Percentiles rank a stretch among this genome's conserved stretches.
Conservation (phyloP, 2,329 filamentous ascomycete species). For the Lachnellula willkommii region DNA sequence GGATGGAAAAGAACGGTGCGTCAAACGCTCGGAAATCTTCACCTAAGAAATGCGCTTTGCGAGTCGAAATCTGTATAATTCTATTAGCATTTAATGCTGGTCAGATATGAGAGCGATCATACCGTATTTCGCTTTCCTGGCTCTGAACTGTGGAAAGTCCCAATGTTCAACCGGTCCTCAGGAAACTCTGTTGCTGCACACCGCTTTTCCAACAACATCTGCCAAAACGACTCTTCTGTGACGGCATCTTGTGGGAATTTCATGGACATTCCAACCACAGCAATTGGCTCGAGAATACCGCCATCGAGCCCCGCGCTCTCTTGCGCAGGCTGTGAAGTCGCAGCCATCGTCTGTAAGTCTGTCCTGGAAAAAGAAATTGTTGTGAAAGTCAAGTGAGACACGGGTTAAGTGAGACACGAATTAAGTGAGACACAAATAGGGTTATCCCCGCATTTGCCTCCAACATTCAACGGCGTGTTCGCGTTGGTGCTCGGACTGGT, state of each 20-base stretch:
- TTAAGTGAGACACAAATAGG: too few relatives aligned
- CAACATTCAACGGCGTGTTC: too few relatives aligned
- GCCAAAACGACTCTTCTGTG: constrained; percentile 61
- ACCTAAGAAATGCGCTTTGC: constrained; percentile 28
- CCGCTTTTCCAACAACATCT: constrained; percentile 65
- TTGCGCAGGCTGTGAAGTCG: background rate
- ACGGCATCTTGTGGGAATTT: constrained; percentile 46
- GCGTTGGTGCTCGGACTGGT: too few relatives aligned
- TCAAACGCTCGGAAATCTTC: constrained; percentile 34
- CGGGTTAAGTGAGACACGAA: too few relatives aligned
- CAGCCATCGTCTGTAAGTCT: too few relatives aligned
- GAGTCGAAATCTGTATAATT: background rate
- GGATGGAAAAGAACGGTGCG: constrained; percentile 36
- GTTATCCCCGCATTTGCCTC: too few relatives aligned
- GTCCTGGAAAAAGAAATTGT: too few relatives aligned
- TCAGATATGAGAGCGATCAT: background rate
- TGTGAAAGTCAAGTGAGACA: too few relatives aligned
- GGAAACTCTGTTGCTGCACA: constrained; percentile 43
- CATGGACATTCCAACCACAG: constrained; percentile 47
- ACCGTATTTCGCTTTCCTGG: constrained; percentile 15
- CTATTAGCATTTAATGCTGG: background rate
- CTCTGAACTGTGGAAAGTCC: constrained; percentile 38
- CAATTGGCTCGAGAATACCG: constrained; percentile 33
- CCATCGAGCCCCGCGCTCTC: background rate
- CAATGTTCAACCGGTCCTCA: constrained; percentile 41